A percentile compares a stretch with the other conserved stretches of the same genome.
These are phyloP conservation scores for Fraxinus sp. DNA, from an alignment of 305 asterid species.

Conservation along the genomic window DNA sequence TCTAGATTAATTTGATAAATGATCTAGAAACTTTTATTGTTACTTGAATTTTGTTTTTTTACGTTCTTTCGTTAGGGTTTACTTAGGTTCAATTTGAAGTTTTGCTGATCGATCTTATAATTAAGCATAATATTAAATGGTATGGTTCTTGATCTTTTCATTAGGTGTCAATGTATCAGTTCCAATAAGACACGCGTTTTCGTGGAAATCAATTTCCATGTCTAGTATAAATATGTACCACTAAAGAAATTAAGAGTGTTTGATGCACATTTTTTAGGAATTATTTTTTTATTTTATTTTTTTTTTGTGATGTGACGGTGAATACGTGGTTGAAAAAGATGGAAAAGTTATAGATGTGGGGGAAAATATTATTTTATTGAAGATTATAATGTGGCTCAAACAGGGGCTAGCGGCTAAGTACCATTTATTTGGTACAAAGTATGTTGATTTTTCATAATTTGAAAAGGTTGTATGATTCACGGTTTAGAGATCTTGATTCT, in stretches of 20 bases:
- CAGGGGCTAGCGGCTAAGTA: too few relatives aligned
- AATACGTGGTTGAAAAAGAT: too few relatives aligned
- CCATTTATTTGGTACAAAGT: not conserved
- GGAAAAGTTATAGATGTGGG: too few relatives aligned
- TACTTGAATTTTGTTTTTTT: not conserved
- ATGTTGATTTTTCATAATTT: not conserved
- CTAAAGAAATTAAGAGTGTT: not conserved
- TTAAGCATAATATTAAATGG: constrained; percentile 1
- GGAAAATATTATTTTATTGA: too few relatives aligned
- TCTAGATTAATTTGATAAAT: constrained; percentile 5
- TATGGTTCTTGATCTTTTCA: not conserved
- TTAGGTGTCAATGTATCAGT: not conserved
- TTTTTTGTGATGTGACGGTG: too few relatives aligned
- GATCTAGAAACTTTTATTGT: not conserved
- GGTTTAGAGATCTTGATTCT: not conserved
- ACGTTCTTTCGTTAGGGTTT: not conserved
- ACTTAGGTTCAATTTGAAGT: not conserved
- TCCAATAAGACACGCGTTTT: not conserved
- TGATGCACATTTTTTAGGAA: too few relatives aligned
- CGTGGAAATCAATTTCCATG: not conserved
- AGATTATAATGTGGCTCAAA: too few relatives aligned
- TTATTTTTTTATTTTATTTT: too few relatives aligned
- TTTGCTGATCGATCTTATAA: constrained; percentile 6
- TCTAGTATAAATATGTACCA: not conserved
- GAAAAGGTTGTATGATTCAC: not conserved